These are phyloP conservation scores for Eucommia ulmoides DNA, from an alignment of 257 asterid genomes.

Conservation along the genomic window DNA sequence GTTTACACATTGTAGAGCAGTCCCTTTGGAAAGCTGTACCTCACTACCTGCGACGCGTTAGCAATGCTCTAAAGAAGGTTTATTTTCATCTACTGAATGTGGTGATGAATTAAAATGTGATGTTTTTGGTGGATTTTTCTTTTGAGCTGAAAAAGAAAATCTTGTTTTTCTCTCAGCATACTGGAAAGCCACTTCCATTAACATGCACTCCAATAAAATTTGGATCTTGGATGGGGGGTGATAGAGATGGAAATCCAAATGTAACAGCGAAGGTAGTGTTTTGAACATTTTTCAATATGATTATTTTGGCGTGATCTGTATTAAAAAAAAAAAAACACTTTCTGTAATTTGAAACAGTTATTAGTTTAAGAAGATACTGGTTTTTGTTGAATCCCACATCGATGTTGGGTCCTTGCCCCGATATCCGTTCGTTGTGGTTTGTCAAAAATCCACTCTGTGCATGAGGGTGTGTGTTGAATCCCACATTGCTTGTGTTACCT, in stretches of 20 bases:
- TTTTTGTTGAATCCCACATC: no score
- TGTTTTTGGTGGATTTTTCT: background rate
- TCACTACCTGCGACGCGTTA: slow-evolving; percentile 87
- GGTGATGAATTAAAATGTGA: no score
- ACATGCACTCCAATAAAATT: slow-evolving; percentile 94
- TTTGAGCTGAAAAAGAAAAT: background rate
- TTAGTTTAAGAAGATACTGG: no score
- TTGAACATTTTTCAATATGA: background rate
- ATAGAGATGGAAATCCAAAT: slow-evolving; percentile 97
- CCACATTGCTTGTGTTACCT: no score
- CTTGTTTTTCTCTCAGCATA: slow-evolving; percentile 44
- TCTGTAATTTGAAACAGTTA: no score
- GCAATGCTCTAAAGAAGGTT: slow-evolving; percentile 93
- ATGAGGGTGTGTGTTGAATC: no score
- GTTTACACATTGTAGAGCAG: slow-evolving; percentile 89
- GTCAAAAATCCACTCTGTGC: no score
- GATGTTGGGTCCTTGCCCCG: no score
- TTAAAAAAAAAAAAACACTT: no score
- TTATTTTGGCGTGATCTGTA: no score
- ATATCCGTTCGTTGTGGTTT: no score
- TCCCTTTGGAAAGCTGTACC: slow-evolving; percentile 98
- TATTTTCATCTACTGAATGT: no score
- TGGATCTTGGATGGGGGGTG: slow-evolving; percentile 99
- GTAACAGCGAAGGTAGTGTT: slow-evolving; percentile 85
- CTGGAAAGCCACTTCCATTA: slow-evolving; percentile 87